Conservation (phyloP, 2,329 filamentous ascomycete species). For the Dryadomyces quercivorus region DNA sequence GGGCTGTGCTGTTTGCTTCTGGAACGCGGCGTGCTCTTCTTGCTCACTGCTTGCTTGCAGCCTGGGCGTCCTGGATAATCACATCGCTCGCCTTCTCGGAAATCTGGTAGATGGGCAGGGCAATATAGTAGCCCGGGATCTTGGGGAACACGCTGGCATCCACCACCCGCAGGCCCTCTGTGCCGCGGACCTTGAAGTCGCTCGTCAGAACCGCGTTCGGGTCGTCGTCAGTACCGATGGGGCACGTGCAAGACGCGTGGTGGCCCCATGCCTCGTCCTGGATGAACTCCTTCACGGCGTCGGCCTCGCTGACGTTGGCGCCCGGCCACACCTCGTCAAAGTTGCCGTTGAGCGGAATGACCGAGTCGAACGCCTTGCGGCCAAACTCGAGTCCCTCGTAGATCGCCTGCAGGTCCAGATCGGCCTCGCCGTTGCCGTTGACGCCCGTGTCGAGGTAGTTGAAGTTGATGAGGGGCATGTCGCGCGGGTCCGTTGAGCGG, state of each 20-base stretch:
- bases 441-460: conserved; percentile 38
- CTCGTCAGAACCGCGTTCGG: conserved; percentile 38
- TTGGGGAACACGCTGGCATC: conserved; percentile 38
- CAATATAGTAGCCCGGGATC: conserved; percentile 29
- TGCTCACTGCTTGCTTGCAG: not conserved
- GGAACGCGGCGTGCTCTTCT: not conserved
- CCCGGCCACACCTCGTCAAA: conserved; percentile 2
- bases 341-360: conserved; percentile 9
- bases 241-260: conserved; percentile 38
- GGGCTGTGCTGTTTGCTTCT: too few species aligned
- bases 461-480: conserved; percentile 50
- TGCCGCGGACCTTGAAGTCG: conserved; percentile 39
- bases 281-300: conserved; percentile 10
- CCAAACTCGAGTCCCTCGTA: conserved; percentile 12
- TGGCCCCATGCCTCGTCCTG: conserved; percentile 36
- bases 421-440: conserved; percentile 7
- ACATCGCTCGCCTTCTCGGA: conserved; percentile 42
- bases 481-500: conserved; percentile 47
- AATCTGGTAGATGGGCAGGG: conserved; percentile 35
- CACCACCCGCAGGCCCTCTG: conserved; percentile 39
- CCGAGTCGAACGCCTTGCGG: conserved; percentile 4
- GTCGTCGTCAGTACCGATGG: conserved; percentile 39
- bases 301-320: not conserved
- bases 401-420: conserved; percentile 9
- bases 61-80: conserved; percentile 19